Evolutionary conservation across 305 asterid genomes (phyloP).

Genomic region (Lippia alba): DNA sequence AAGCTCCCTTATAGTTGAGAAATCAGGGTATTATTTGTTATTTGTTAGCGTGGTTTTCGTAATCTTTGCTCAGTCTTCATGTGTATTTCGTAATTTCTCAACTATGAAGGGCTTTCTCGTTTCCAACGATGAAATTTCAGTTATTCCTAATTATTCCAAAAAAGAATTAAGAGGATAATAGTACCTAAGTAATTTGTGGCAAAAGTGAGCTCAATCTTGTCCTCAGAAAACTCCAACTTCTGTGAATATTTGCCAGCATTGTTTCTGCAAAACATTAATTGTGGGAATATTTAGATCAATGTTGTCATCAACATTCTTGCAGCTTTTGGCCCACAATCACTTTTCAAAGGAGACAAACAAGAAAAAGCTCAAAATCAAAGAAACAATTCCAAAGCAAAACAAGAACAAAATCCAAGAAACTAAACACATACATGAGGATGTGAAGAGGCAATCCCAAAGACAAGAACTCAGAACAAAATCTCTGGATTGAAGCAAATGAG

Average conservation of each 20-base stretch:
- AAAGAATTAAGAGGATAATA: background rate
- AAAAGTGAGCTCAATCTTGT: slow-evolving; percentile 94
- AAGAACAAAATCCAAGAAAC: background rate
- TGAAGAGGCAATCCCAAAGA: slow-evolving; percentile 83
- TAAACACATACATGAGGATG: slow-evolving; percentile 73
- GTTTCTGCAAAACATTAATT: slow-evolving; percentile 61
- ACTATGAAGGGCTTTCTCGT: no score
- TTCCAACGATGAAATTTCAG: background rate
- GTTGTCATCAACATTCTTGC: no score
- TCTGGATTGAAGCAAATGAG: slow-evolving; percentile 79
- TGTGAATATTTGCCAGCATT: slow-evolving; percentile 96
- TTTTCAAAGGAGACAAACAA: slow-evolving; percentile 17
- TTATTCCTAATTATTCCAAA: no score
- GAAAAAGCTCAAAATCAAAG: slow-evolving; percentile 9
- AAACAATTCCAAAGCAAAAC: background rate
- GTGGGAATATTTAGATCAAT: background rate
- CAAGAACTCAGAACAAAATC: slow-evolving; percentile 79
- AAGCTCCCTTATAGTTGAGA: no score
- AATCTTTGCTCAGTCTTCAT: no score
- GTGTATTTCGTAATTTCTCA: no score
- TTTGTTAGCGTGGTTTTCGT: no score
- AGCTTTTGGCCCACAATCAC: slow-evolving; percentile 6
- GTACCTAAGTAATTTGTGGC: slow-evolving; percentile 95
- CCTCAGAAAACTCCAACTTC: slow-evolving; percentile 90
- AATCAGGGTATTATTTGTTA: no score